Evolutionary conservation across 306 rosid genomes (phyloP).

Genomic region (Mimosa pudica): DNA sequence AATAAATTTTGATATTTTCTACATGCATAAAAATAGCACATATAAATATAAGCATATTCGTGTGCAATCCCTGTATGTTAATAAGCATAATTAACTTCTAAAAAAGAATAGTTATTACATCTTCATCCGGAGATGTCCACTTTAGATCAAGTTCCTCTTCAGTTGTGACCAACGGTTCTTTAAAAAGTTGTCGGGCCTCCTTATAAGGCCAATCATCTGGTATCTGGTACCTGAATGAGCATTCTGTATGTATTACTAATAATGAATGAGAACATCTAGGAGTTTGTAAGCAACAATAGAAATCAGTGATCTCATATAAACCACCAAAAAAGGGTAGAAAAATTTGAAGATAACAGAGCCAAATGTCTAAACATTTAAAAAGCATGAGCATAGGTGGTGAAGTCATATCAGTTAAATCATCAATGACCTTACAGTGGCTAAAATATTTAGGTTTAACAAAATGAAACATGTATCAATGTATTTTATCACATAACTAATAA

Average conservation of each 20-base stretch:
- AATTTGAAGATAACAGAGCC: background rate
- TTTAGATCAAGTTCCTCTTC: constrained; percentile 75
- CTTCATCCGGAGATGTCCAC: constrained; percentile 96
- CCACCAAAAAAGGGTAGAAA: background rate
- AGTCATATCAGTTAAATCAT: constrained; percentile 19
- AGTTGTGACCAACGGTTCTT: constrained; percentile 70
- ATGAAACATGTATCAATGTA: constrained; percentile 13
- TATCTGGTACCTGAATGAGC: constrained; percentile 75
- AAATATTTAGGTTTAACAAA: constrained; percentile 29
- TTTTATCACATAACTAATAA: background rate
- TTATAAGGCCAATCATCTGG: constrained; percentile 91
- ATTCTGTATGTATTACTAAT: constrained; percentile 7
- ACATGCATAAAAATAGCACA: constrained; percentile 25
- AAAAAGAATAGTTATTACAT: constrained; percentile 52
- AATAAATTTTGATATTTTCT: background rate
- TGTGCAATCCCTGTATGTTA: constrained; percentile 20
- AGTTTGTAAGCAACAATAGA: background rate
- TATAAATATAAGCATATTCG: background rate
- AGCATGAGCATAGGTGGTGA: background rate
- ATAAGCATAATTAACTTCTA: constrained; percentile 29
- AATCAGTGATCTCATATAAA: constrained; percentile 10
- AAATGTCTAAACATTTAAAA: constrained; percentile 22
- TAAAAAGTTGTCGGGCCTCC: constrained; percentile 87
- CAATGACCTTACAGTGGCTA: constrained; percentile 18
- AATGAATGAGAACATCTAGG: constrained; percentile 16